Evolutionary conservation across 805 yeast genomes (phyloP), one percentile per base, ranked within the genome.

Genomic region (Zygosaccharomyces rouxii): DNA sequence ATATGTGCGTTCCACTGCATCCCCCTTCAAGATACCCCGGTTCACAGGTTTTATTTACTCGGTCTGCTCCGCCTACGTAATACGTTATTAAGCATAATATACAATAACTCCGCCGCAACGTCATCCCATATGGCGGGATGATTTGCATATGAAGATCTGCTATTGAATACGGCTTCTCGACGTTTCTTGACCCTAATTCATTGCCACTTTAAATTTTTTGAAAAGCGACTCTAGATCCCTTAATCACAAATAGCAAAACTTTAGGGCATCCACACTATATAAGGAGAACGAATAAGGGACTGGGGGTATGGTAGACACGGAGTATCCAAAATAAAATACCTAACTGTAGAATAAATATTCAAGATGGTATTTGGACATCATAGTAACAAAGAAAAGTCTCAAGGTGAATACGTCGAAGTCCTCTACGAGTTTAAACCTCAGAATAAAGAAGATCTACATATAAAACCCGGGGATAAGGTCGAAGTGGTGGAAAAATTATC

Each of bases 361-460:
- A 41, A 9, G 2, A 41, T 41, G 44, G 44, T 29, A 13, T 41
- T 41, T 6, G 44, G 44, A 29, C 44, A 41, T 25, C 42, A 40
- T 33, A 21, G 28, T 25, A 10, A 9, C 28, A 25, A 25, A 11
- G 28, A 49, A 4, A 37, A 48, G 21, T 19, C 37, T 3, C 21
- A 14, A 33, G 9, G 29, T 2, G 77, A 77, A 46, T 74, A 68
- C 14, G 83, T 75, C 0, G 88, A 80, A 54, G 97, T 89, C 0
- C 48, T 86, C 41, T 94, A 86, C 68, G 87, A 80, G 57, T 92
- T 83, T 68, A 66, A 69, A 6, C 82, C 95, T 0, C 86, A 82
- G 56, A 89, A 87, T 63, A 71, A 78, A 0, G 92, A 83, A 29
- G 99, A 92, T 66, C 70, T 92, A 58, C 69, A 64, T 7, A 72